These are phyloP conservation scores for Microbotryum lychnidis-dioicae DNA, from an alignment of 1,284 basidiomycete species.

Conservation along the genomic window DNA sequence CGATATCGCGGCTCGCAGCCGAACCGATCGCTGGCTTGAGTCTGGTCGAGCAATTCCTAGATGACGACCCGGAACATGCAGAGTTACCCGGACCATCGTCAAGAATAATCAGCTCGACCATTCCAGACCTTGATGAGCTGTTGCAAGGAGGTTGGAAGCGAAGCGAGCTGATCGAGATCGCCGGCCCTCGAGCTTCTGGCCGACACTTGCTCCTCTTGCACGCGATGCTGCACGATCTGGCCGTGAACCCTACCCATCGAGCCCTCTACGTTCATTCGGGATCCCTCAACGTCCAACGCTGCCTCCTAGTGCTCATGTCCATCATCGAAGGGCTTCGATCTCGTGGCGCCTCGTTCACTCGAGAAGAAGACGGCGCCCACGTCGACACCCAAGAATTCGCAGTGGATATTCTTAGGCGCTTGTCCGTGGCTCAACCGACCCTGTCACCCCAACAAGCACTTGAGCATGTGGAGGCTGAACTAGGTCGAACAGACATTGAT, in stretches of 20 bases:
- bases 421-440: background rate
- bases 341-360: background rate
- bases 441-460: background rate
- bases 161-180: background rate
- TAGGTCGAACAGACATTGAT: background rate
- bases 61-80: too few relatives aligned
- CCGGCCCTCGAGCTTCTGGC: background rate
- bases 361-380: background rate
- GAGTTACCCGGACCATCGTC: too few relatives aligned
- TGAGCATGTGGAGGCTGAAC: background rate
- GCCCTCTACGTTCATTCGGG: background rate
- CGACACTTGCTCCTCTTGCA: background rate
- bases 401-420: background rate
- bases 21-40: too few relatives aligned
- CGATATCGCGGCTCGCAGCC: too few relatives aligned
- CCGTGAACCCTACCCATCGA: background rate
- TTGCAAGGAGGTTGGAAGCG: too few relatives aligned
- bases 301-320: background rate
- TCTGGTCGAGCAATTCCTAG: too few relatives aligned
- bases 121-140: too few relatives aligned
- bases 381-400: background rate
- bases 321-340: background rate
- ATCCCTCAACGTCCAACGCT: background rate
- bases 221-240: background rate
- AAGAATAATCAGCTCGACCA: too few relatives aligned